Evolutionary conservation across 805 yeast genomes (phyloP), one percentile per base, ranked within the genome.

Genomic region (Debaryomyces hansenii): DNA sequence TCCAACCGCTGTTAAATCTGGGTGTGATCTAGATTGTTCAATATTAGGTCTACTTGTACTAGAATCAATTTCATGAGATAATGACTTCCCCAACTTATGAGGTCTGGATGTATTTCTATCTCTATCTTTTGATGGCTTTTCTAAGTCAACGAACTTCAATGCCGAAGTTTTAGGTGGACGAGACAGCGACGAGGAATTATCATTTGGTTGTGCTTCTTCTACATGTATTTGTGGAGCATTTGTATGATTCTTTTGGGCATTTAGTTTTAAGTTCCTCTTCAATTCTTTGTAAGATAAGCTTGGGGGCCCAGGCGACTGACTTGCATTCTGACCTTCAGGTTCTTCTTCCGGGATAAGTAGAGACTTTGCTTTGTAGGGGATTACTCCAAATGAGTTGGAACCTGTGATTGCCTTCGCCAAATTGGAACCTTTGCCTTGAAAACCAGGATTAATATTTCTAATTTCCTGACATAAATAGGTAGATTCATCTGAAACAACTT

Each of bases 401-500:
- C 78, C 78, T 1, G 78, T 73, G 28, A 73, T 67, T 10, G 61
- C 67, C 10, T 71, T 52, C 0, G 77, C 77, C 46, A 72, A 57
- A 48, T 66, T 64, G 14, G 78, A 72, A 4, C 77, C 77, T 40
- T 64, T 56, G 4, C 77, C 75, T 24, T 56, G 55, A 50, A 67
- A 67, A 49, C 66, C 71, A 2, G 78, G 77, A 49, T 68, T 63
- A 5, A 72, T 61, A 5, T 52, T 58, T 11, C 65, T 55, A 10
- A 73, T 49, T 14, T 72, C 73, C 27, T 57, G 57, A 51, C 77
- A 73, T 29, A 72, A 63, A 27, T 44, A 51, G 5, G 57, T 51
- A 10, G 75, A 69, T 40, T 54, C 57, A 48, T 72, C 76, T 2
- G 75, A 66, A 14, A 73, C 62, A 6, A 56, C 32, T 29, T 49